These are phyloP conservation scores for Graphiopsis chlorocephala DNA, from an alignment of 2,329 filamentous ascomycete genomes.

Conservation along the genomic window DNA sequence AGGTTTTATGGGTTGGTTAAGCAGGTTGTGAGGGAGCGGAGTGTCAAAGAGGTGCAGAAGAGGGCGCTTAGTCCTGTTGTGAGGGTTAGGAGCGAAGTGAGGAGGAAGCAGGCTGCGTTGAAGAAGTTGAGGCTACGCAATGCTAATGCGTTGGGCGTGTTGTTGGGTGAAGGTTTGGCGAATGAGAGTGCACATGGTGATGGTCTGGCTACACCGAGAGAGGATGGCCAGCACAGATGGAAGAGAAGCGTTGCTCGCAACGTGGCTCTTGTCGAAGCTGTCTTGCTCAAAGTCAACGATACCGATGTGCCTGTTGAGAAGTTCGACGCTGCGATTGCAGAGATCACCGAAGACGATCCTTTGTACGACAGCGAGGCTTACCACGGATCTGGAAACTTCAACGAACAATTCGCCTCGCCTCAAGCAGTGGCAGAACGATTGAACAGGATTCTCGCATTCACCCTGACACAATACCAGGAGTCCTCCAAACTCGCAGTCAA, in stretches of 20 bases:
- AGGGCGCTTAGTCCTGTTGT: constrained; percentile 76
- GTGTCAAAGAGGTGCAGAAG: constrained; percentile 67
- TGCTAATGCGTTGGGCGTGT: constrained; percentile 78
- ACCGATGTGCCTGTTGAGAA: constrained; percentile 55
- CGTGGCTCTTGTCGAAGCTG: constrained; percentile 80
- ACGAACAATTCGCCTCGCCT: constrained; percentile 31
- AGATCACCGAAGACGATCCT: constrained; percentile 54
- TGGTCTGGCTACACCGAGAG: constrained; percentile 29
- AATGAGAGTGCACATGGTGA: constrained; percentile 43
- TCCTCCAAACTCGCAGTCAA: constrained; percentile 56
- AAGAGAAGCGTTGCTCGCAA: constrained; percentile 77
- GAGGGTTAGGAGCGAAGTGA: constrained; percentile 69
- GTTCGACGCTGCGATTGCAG: constrained; percentile 56
- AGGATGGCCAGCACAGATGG: constrained; percentile 50
- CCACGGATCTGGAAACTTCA: constrained; percentile 34
- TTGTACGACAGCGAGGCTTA: constrained; percentile 43
- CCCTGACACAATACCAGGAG: constrained; percentile 65
- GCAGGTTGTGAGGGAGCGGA: constrained; percentile 70
- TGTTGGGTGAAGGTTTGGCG: constrained; percentile 81
- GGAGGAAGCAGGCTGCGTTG: constrained; percentile 68
- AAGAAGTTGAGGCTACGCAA: constrained; percentile 74
- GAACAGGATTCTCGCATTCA: constrained; percentile 64
- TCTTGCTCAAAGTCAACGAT: constrained; percentile 68
- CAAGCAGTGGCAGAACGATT: constrained; percentile 65
- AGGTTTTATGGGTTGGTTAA: constrained; percentile 77